Percentiles rank a stretch among this genome's conserved stretches.
Evolutionary conservation across 2,329 filamentous ascomycete genomes (phyloP).

Genomic region (Cadophora luteo-olivacea): DNA sequence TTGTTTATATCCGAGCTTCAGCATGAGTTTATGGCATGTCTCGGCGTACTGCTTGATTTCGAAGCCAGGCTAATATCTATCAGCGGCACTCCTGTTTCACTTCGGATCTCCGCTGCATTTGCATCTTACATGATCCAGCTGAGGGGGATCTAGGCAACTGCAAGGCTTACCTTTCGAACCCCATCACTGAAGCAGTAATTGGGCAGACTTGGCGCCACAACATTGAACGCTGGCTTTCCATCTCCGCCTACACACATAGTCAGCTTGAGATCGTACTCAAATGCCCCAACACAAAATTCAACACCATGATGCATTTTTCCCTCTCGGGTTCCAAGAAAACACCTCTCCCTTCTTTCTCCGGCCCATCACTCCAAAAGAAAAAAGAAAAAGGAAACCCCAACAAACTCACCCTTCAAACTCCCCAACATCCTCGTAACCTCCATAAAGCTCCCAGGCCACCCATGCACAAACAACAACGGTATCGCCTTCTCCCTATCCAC

Average conservation of each 20-base stretch:
- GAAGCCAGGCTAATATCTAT: slow-evolving; percentile 57
- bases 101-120: neutral
- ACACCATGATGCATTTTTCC: neutral
- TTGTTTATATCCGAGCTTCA: slow-evolving; percentile 66
- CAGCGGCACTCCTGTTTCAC: neutral
- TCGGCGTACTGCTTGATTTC: slow-evolving; percentile 66
- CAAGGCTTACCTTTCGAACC: slow-evolving; percentile 31
- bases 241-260: slow-evolving; percentile 30
- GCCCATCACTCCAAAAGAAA: neutral
- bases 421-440: slow-evolving; percentile 67
- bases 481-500: slow-evolving; percentile 54
- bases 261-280: neutral
- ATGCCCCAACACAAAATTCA: neutral
- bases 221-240: slow-evolving; percentile 27
- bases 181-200: slow-evolving; percentile 56
- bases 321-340: neutral
- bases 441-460: slow-evolving; percentile 68
- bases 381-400: neutral
- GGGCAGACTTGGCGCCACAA: slow-evolving; percentile 63
- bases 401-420: slow-evolving; percentile 2
- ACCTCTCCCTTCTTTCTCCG: neutral
- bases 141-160: no score
- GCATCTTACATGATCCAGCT: no score
- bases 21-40: slow-evolving; percentile 70
- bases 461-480: slow-evolving; percentile 72